Evolutionary conservation across 2,329 filamentous ascomycete genomes (phyloP), one percentile per base, ranked within the genome.

Genomic region (Pyrenophora teres): DNA sequence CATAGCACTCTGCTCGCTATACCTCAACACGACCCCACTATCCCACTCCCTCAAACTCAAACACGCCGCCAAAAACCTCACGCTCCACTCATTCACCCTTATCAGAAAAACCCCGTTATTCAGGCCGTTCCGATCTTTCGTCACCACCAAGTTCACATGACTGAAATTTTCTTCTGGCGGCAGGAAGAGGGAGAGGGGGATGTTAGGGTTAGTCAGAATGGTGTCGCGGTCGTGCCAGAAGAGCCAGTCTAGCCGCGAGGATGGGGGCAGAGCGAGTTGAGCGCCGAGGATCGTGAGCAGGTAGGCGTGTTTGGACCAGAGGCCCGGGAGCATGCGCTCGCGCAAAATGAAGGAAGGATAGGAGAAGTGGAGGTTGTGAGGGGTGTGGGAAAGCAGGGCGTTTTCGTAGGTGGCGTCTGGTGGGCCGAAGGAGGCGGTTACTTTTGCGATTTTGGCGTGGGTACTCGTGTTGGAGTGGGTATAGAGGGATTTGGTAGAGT

Each of bases 81-180:
- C 67, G 1, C 63, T 57, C 74, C 75, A 77, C 27, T 63, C 57
- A 12, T 63, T 63, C 21, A 77, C 75, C 18, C 73, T 64, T 2
- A 77, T 50, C 0, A 74, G 62, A 46, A 77, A 77, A n/a, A 77
- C 68, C 4, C 41, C 41, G 19, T 44, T 75, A 53, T 77, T 78
- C 2, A 78, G 63, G 0, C 75, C 75, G 46, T 75, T 76, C 57
- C 62, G 67, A 50, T 77, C 76, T 13, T 72, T 66, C 9, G 69
- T 67, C 30, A 71, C 71, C 6, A 77, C 48, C 3, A 76, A 46
- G 39, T 77, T 62, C 1, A 44, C 15, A 4, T 50, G 4, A 16
- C 25, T 21, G 41, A 36, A 44, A 2, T n/a, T 12, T 4, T 32
- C 10, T 1, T 13, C 6, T 3, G 41, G 47, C 3, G 47, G 47